Evolutionary conservation across 805 yeast species (phyloP).

Genomic region (Yamadazyma philogaea): DNA sequence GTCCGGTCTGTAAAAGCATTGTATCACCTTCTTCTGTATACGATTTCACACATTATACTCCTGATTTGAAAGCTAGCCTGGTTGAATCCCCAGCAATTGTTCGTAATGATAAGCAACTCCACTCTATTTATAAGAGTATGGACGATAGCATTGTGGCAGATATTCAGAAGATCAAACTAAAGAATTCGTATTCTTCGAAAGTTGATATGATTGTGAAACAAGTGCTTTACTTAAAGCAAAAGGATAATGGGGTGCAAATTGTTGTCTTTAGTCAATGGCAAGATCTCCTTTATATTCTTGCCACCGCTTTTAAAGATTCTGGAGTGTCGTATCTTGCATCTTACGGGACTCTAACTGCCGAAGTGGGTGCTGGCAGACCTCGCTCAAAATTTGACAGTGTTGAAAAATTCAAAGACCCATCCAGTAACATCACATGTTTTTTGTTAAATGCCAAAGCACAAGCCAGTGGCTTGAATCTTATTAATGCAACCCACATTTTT

Average conservation of each 20-base stretch:
- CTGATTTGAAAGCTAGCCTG: conserved; percentile 48
- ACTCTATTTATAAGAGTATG: conserved; percentile 46
- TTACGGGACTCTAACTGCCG: conserved; percentile 35
- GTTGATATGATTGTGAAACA: conserved; percentile 79
- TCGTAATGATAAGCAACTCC: conserved; percentile 19
- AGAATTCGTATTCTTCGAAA: conserved; percentile 70
- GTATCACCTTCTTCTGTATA: conserved; percentile 56
- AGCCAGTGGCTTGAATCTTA: conserved; percentile 85
- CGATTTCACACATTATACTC: conserved; percentile 60
- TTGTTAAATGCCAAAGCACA: conserved; percentile 80
- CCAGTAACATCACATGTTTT: conserved; percentile 72
- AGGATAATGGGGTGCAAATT: conserved; percentile 67
- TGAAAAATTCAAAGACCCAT: conserved; percentile 55
- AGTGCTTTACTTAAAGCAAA: conserved; percentile 56
- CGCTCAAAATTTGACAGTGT: conserved; percentile 38
- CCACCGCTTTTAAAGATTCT: conserved; percentile 60
- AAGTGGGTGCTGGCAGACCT: conserved; percentile 27
- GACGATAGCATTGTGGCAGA: conserved; percentile 40
- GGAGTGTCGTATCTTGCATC: conserved; percentile 58
- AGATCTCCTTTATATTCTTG: conserved; percentile 63
- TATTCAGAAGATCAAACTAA: conserved; percentile 36
- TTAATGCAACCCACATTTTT: conserved; percentile 90
- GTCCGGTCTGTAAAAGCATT: conserved; percentile 78
- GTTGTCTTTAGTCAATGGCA: conserved; percentile 90
- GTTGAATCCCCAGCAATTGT: conserved; percentile 19